These are phyloP conservation scores for Phytophthora sojae DNA, from an alignment of 352 stramenopile species.

Conservation along the genomic window DNA sequence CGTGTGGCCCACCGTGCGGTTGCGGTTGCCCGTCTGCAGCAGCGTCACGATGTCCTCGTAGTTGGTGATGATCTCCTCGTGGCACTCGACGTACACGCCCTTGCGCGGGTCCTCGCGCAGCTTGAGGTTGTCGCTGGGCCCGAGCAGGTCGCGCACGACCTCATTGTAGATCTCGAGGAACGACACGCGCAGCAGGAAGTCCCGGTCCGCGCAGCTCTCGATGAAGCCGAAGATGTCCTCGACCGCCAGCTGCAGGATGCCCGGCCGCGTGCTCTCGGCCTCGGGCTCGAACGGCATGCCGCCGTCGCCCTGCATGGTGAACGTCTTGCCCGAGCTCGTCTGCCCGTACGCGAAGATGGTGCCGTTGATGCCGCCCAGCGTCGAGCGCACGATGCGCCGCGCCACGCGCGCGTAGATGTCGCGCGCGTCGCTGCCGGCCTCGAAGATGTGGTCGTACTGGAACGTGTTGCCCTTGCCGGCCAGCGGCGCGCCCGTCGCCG, in stretches of 20 bases:
- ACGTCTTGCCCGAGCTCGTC: constrained; percentile 96
- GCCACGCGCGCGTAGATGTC: constrained; percentile 71
- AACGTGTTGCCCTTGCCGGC: constrained; percentile 75
- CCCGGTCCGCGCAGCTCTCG: constrained; percentile 79
- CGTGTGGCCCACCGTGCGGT: constrained; percentile 71
- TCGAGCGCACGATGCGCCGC: constrained; percentile 78
- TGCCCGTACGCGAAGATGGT: constrained; percentile 97
- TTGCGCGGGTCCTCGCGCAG: constrained; percentile 95
- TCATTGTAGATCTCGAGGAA: constrained; percentile 99
- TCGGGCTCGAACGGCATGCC: constrained; percentile 31
- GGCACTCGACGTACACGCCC: constrained; percentile 97
- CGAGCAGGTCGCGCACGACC: constrained; percentile 96
- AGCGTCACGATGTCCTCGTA: constrained; percentile 68
- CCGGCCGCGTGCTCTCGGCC: constrained; percentile 25
- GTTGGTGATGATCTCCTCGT: constrained; percentile 94
- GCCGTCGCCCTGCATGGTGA: constrained; percentile 94
- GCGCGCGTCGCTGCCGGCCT: constrained; percentile 51
- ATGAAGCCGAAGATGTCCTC: constrained; percentile 95
- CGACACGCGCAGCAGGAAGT: constrained; percentile 97
- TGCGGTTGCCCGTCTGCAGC: constrained; percentile 71
- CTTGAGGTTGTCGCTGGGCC: constrained; percentile 48
- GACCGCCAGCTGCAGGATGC: constrained; percentile 93
- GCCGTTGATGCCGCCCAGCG: constrained; percentile 80
- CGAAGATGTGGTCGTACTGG: constrained; percentile 86
- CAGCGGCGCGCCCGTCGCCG: constrained; percentile 51